These are phyloP conservation scores for Sophora flavescens DNA, from an alignment of 306 rosid genomes.

Conservation along the genomic window DNA sequence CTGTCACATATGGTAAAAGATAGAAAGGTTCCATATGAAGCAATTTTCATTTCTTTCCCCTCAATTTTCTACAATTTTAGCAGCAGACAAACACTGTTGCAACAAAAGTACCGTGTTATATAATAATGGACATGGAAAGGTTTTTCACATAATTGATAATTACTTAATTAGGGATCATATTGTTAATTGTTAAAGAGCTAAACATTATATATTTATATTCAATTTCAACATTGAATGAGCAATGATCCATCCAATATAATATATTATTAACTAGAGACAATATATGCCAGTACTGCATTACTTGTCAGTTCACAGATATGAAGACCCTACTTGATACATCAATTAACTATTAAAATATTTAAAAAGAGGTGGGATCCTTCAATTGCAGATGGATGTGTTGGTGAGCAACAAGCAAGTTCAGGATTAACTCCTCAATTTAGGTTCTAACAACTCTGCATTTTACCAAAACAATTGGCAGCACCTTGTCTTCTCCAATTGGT, in stretches of 20 bases:
- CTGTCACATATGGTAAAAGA: conserved; percentile 39
- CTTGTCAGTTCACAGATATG: conserved; percentile 3
- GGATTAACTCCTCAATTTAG: conserved; percentile 49
- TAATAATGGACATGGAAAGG: neutral
- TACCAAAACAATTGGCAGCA: conserved; percentile 47
- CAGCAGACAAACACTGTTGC: neutral
- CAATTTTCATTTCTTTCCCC: neutral
- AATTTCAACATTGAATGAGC: conserved; percentile 32
- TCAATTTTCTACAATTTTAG: neutral
- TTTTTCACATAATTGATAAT: neutral
- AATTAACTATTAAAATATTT: neutral
- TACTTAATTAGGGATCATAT: neutral
- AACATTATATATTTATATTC: neutral
- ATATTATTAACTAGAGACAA: conserved; percentile 5
- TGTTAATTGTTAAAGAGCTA: neutral
- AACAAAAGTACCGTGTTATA: neutral
- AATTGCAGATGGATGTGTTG: conserved; percentile 46
- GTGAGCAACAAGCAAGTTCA: conserved; percentile 43
- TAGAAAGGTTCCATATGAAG: conserved; percentile 44
- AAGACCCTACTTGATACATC: neutral
- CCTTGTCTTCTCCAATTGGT: neutral
- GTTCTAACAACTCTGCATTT: conserved; percentile 30
- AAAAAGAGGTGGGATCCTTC: conserved; percentile 32
- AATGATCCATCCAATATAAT: neutral
- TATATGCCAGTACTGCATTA: conserved; percentile 13